Evolutionary conservation across 345 rosid genomes (phyloP), one percentile per base, ranked within the genome.

Genomic region (Psidium friedrichsthalianum): DNA sequence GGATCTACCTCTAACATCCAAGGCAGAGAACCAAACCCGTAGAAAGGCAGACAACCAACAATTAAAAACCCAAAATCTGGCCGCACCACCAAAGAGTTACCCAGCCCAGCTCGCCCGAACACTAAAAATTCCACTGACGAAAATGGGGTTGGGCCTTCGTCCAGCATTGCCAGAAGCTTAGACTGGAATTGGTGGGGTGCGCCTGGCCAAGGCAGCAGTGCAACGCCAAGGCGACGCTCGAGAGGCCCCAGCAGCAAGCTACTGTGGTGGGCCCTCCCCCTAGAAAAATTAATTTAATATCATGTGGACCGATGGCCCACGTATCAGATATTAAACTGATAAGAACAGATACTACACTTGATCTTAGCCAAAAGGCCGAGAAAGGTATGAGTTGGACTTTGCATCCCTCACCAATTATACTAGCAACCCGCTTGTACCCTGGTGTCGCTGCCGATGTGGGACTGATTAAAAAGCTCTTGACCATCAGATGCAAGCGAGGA

Each of bases 281-380:
- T 82, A 0, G 1, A 90, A 88, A 87, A 83, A 90, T n/a, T 27
- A 85, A 90, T 86, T 90, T 92, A 90, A 89, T 86, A 90, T 90
- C 90, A 51, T 89, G 91, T 89, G 91, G 24, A 21, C 87, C 90
- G 27, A 78, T 91, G 90, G 51, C 87, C 54, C 90, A 89, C 92
- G 84, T 88, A 89, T 91, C 93, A 90, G 87, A 91, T 91, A 93
- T 92, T 93, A 90, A 91, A 92, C 91, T 92, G 91, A 90, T 92
- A 93, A 93, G 90, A 90, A 90, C 90, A 90, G 91, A 91, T 93
- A 90, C 92, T 91, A 91, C 92, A 91, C 92, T 91, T 92, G 93
- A 92, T 93, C 93, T 91, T 91, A 93, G 92, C 93, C 91, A 90
- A 92, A 91, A 92, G 93, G 93, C 95, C 93, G 93, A 93, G 92